These are phyloP conservation scores for Fraxinus nigra DNA, from an alignment of 305 asterid genomes.

Conservation along the genomic window DNA sequence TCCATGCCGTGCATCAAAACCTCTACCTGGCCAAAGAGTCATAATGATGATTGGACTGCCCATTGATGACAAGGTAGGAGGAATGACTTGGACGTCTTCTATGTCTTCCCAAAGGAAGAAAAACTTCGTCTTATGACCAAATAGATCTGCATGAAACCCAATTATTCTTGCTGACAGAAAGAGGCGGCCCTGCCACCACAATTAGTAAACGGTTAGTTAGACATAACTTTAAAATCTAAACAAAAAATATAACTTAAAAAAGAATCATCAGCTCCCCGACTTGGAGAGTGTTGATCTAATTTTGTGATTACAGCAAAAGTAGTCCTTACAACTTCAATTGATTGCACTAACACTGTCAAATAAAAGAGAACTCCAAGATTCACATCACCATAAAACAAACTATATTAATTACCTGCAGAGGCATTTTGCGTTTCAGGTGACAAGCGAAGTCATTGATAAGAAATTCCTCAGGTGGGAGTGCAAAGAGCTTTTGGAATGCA, in stretches of 20 bases:
- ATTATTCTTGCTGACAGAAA: slow-evolving; percentile 94
- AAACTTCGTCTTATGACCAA: slow-evolving; percentile 89
- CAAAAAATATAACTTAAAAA: slow-evolving; percentile 19
- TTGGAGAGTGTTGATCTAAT: neutral
- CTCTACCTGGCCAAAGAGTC: slow-evolving; percentile 79
- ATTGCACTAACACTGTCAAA: neutral
- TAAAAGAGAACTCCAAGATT: neutral
- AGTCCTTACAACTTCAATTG: slow-evolving; percentile 1
- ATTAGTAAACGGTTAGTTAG: slow-evolving; percentile 17
- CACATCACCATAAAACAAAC: slow-evolving; percentile 10
- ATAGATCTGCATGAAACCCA: slow-evolving; percentile 90
- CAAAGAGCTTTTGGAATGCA: slow-evolving; percentile 93
- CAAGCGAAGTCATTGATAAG: slow-evolving; percentile 93
- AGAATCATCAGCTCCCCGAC: slow-evolving; percentile 13
- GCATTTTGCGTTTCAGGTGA: slow-evolving; percentile 96
- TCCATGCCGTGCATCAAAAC: slow-evolving; percentile 90
- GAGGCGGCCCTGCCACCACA: slow-evolving; percentile 73
- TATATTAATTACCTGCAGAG: slow-evolving; percentile 68
- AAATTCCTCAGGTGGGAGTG: slow-evolving; percentile 89
- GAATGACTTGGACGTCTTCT: slow-evolving; percentile 78
- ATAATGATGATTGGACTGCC: slow-evolving; percentile 84
- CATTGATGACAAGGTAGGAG: slow-evolving; percentile 94
- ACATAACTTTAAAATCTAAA: slow-evolving; percentile 12
- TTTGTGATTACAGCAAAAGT: neutral
- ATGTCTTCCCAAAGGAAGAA: slow-evolving; percentile 97